phyloP scores from a whole-genome alignment of 176 grass and related monocot species.

The Avena insularis region DNA sequence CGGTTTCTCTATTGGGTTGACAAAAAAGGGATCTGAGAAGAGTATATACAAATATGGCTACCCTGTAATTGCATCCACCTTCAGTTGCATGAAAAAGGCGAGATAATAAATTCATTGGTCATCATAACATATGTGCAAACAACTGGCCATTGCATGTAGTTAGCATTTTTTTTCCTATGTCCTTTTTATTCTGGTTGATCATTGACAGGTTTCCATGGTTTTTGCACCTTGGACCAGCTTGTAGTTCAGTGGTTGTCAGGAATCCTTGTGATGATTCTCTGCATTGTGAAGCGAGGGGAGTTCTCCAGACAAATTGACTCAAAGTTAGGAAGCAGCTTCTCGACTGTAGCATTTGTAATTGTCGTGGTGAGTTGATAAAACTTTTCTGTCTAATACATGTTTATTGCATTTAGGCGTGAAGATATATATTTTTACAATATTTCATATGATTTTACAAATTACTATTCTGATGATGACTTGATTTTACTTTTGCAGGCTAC shows the following conservation, averaged over 20 bases:
- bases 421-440: background rate
- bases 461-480: background rate
- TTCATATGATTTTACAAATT: background rate
- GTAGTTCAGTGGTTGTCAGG: slow-evolving; percentile 85
- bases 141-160: slow-evolving; percentile 41
- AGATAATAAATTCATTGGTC: background rate
- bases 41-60: background rate
- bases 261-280: slow-evolving; percentile 80
- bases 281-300: slow-evolving; percentile 74
- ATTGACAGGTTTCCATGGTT: slow-evolving; percentile 76
- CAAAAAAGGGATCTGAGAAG: background rate
- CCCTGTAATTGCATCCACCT: slow-evolving; percentile 12
- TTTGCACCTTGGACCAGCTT: slow-evolving; percentile 91
- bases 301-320: slow-evolving; percentile 79
- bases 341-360: slow-evolving; percentile 82
- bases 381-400: slow-evolving; percentile 15
- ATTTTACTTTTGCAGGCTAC: slow-evolving; percentile 63
- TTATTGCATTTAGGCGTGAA: background rate
- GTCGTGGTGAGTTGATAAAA: slow-evolving; percentile 77
- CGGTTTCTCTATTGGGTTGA: slow-evolving; percentile 8
- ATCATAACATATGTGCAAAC: slow-evolving; percentile 23
- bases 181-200: slow-evolving; percentile 68
- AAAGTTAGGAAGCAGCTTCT: slow-evolving; percentile 98
- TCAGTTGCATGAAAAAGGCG: background rate
- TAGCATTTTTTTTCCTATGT: slow-evolving; percentile 49